phyloP scores from a whole-genome alignment of 768 basidiomycete genomes.

The Lyophyllum shimeji region DNA sequence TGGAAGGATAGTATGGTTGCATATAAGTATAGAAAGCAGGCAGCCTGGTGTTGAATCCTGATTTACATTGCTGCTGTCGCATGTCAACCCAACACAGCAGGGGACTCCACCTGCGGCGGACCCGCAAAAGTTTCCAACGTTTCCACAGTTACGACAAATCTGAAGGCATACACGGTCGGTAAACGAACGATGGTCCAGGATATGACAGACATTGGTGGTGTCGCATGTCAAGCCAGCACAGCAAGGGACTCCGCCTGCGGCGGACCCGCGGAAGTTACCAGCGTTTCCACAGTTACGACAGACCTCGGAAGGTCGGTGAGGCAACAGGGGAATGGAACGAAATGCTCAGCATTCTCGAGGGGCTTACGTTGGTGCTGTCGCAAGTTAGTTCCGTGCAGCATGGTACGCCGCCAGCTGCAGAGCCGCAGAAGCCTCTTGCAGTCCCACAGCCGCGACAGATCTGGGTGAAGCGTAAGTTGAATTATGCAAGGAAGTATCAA shows the following conservation, averaged over 20 bases:
- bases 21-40: not conserved
- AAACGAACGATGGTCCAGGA: not conserved
- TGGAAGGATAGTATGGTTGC: not conserved
- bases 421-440: not conserved
- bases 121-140: not conserved
- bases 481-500: too few species aligned
- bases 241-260: not conserved
- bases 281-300: too few species aligned
- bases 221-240: not conserved
- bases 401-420: not conserved
- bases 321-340: too few species aligned
- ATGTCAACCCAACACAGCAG: not conserved
- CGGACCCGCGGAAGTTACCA: not conserved
- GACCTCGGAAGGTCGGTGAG: too few species aligned
- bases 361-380: not conserved
- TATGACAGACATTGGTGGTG: not conserved
- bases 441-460: not conserved
- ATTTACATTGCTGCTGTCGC: not conserved
- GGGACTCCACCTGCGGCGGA: not conserved
- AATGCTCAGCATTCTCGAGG: too few species aligned
- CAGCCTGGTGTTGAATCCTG: too few species aligned
- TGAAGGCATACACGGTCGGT: not conserved
- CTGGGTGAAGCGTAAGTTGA: too few species aligned
- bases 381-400: not conserved
- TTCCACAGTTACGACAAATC: not conserved